A percentile compares a stretch with the other conserved stretches of the same genome.
Evolutionary conservation across 1,284 basidiomycete genomes (phyloP).

Genomic region (Peniophora sp.): DNA sequence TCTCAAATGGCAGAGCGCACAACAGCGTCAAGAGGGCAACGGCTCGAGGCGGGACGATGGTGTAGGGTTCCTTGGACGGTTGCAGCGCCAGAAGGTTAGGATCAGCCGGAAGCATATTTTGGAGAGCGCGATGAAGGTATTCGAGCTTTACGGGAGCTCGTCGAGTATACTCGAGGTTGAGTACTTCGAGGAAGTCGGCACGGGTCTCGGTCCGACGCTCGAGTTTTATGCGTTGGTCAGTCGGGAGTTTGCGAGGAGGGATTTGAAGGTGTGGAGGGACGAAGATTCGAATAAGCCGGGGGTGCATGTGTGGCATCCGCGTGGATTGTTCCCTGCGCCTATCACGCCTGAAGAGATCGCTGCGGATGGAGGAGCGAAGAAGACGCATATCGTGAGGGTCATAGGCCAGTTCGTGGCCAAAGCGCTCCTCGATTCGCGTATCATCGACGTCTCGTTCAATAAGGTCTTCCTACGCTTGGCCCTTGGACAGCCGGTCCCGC

Average conservation of each 20-base stretch:
- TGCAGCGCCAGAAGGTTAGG: slow-evolving; percentile 94
- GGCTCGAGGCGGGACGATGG: slow-evolving; percentile 80
- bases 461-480: slow-evolving; percentile 87
- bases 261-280: slow-evolving; percentile 88
- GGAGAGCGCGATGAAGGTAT: slow-evolving; percentile 96
- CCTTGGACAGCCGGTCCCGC: slow-evolving; percentile 78
- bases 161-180: slow-evolving; percentile 94
- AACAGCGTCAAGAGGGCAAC: slow-evolving; percentile 68
- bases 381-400: slow-evolving; percentile 79
- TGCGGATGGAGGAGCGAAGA: slow-evolving; percentile 67
- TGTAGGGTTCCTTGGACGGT: slow-evolving; percentile 84
- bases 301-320: slow-evolving; percentile 72
- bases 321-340: slow-evolving; percentile 87
- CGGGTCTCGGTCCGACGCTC: slow-evolving; percentile 95
- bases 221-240: slow-evolving; percentile 96
- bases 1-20: slow-evolving; percentile 78
- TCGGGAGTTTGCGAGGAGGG: slow-evolving; percentile 84
- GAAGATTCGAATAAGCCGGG: slow-evolving; percentile 60
- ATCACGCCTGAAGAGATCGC: slow-evolving; percentile 56
- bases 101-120: slow-evolving; percentile 93
- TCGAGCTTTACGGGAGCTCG: slow-evolving; percentile 93
- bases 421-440: slow-evolving; percentile 93
- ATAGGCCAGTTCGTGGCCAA: slow-evolving; percentile 98
- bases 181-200: slow-evolving; percentile 99
- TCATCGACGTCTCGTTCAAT: slow-evolving; percentile 94